phyloP scores from a whole-genome alignment of 2,329 filamentous ascomycete species.

The Lasiodiplodia gonubiensis region DNA sequence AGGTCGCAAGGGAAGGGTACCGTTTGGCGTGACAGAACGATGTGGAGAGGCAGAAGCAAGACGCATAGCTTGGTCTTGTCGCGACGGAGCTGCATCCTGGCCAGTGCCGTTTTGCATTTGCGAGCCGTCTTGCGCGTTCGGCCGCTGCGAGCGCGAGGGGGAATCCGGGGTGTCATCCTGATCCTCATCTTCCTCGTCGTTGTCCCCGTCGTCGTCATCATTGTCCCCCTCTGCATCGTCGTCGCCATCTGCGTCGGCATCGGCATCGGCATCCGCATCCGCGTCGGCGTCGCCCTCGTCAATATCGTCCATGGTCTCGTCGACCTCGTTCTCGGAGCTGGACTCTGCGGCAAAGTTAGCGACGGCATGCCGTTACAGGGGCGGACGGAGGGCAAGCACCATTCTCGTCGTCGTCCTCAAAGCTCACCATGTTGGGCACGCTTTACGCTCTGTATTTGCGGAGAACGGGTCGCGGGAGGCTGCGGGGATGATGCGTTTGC shows the following conservation, averaged over 20 bases:
- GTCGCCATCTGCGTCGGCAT: slow-evolving; percentile 47
- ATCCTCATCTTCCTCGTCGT: slow-evolving; percentile 50
- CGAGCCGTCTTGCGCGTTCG: slow-evolving; percentile 34
- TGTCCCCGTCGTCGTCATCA: slow-evolving; percentile 43
- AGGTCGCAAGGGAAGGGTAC: slow-evolving; percentile 58
- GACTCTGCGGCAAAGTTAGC: slow-evolving; percentile 42
- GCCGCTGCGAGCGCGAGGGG: slow-evolving; percentile 47
- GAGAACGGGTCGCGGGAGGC: slow-evolving; percentile 16
- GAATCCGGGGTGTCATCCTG: slow-evolving; percentile 52
- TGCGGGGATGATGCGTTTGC: slow-evolving; percentile 24
- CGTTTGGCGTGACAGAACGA: slow-evolving; percentile 42
- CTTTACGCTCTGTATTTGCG: slow-evolving; percentile 17
- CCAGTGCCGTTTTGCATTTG: slow-evolving; percentile 38
- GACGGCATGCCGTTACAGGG: neutral
- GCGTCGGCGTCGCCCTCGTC: slow-evolving; percentile 48
- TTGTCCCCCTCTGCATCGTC: slow-evolving; percentile 40
- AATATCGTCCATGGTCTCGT: slow-evolving; percentile 52
- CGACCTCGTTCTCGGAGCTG: slow-evolving; percentile 50
- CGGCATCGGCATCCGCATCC: slow-evolving; percentile 44
- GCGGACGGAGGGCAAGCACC: slow-evolving; percentile 40
- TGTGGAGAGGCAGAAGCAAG: slow-evolving; percentile 55
- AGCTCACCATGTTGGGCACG: slow-evolving; percentile 39
- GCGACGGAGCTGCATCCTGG: slow-evolving; percentile 32
- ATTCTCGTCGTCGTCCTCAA: slow-evolving; percentile 55
- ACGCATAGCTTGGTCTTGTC: slow-evolving; percentile 51